These are phyloP conservation scores for Stephanocyclus meneghinianus DNA, from an alignment of 352 stramenopile species.

Conservation along the genomic window DNA sequence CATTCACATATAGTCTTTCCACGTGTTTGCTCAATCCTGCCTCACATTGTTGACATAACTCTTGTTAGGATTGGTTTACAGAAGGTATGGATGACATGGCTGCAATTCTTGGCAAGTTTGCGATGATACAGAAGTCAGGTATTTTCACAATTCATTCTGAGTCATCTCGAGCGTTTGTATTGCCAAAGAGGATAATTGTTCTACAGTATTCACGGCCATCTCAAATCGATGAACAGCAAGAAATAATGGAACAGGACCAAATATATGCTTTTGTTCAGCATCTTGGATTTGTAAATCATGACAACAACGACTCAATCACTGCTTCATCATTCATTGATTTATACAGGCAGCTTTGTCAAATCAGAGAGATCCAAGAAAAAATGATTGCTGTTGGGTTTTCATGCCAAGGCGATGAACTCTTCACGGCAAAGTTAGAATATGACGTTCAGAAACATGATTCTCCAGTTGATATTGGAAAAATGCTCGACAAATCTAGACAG, in stretches of 20 bases:
- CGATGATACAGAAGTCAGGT: conserved; percentile 27
- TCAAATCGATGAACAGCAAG: conserved; percentile 7
- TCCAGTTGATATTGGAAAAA: conserved; percentile 14
- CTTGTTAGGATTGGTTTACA: conserved; percentile 36
- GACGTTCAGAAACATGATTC: neutral
- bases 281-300: conserved; percentile 58
- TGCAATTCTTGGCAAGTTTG: conserved; percentile 35
- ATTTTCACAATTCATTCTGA: conserved; percentile 13
- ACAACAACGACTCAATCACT: conserved; percentile 26
- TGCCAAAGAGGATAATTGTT: neutral
- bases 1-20: neutral
- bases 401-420: too few species aligned
- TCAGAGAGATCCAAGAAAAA: conserved; percentile 26
- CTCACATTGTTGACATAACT: neutral
- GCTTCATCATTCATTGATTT: conserved; percentile 31
- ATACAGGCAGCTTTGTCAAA: conserved; percentile 21
- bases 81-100: conserved; percentile 54
- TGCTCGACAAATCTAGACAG: conserved; percentile 17
- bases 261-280: conserved; percentile 55
- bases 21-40: neutral
- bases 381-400: conserved; percentile 51
- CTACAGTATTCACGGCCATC: conserved; percentile 21
- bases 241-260: conserved; percentile 40
- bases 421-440: neutral
- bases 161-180: conserved; percentile 6